These are phyloP conservation scores for Sanghuangporus weigelae DNA, from an alignment of 1,284 basidiomycete genomes.

Conservation along the genomic window DNA sequence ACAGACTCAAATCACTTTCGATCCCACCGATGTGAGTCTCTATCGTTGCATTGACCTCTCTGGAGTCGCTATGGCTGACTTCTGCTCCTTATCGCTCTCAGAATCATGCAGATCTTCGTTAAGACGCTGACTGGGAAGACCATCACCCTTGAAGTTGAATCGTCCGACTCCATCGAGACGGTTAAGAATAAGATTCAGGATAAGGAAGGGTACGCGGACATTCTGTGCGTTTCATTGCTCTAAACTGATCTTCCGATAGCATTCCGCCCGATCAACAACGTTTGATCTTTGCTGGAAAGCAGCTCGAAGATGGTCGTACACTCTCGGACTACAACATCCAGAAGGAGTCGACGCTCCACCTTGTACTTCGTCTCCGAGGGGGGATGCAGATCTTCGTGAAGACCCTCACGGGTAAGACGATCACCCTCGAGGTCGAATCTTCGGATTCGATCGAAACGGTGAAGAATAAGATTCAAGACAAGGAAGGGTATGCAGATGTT, in stretches of 20 bases:
- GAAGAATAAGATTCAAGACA: constrained; percentile 44
- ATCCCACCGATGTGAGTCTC: constrained; percentile 23
- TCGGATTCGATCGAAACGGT: constrained; percentile 53
- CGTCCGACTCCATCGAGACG: constrained; percentile 72
- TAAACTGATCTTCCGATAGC: background rate
- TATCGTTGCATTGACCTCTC: constrained; percentile 27
- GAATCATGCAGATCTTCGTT: constrained; percentile 88
- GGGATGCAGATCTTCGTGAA: constrained; percentile 43
- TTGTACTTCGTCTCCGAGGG: constrained; percentile 43
- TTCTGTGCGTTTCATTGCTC: background rate
- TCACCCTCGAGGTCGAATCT: constrained; percentile 43
- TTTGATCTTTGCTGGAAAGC: constrained; percentile 52
- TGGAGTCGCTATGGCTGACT: constrained; percentile 40
- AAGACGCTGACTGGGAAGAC: constrained; percentile 92
- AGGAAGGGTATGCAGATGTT: constrained; percentile 29
- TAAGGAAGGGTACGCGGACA: constrained; percentile 53
- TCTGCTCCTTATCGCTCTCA: constrained; percentile 63
- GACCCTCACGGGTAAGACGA: constrained; percentile 43
- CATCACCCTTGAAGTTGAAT: constrained; percentile 88
- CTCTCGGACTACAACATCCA: constrained; percentile 45
- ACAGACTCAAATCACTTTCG: constrained; percentile 64
- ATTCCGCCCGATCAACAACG: constrained; percentile 51
- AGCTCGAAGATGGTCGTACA: constrained; percentile 47
- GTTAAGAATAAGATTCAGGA: constrained; percentile 74
- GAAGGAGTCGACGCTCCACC: constrained; percentile 50